These are phyloP conservation scores for Centrapalus pauciflorus DNA, from an alignment of 129 eudicot species.

Conservation along the genomic window DNA sequence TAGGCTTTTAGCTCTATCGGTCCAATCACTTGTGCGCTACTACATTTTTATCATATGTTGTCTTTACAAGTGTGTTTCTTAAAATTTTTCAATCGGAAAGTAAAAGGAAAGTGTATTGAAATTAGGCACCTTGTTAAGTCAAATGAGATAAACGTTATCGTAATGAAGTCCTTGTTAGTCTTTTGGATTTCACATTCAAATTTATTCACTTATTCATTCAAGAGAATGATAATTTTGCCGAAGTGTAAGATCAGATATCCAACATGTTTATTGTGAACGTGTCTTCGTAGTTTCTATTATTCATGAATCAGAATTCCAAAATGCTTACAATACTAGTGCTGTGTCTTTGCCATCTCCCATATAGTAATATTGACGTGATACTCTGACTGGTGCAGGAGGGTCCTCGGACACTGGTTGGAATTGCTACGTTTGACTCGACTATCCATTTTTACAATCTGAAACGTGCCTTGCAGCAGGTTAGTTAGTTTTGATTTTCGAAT, in stretches of 20 bases:
- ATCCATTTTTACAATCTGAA: constrained; percentile 94
- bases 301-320: not conserved
- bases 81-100: not conserved
- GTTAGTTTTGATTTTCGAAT: not conserved
- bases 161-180: not conserved
- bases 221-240: not conserved
- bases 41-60: not conserved
- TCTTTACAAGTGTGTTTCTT: not conserved
- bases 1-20: not conserved
- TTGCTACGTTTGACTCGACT: constrained; percentile 91
- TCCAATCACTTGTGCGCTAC: not conserved
- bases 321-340: not conserved
- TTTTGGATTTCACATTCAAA: not conserved
- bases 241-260: not conserved
- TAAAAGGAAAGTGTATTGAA: not conserved
- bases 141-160: not conserved
- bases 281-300: not conserved
- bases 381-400: constrained; percentile 57
- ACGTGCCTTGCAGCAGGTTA: constrained; percentile 87
- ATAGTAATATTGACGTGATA: not conserved
- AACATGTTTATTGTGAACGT: not conserved
- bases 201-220: not conserved
- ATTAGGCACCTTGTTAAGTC: not conserved
- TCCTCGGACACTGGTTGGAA: constrained; percentile 88
- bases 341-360: not conserved